These are phyloP conservation scores for Fimicolochytrium jonesii DNA, from an alignment of 192 early-diverging fungal species.

Conservation along the genomic window DNA sequence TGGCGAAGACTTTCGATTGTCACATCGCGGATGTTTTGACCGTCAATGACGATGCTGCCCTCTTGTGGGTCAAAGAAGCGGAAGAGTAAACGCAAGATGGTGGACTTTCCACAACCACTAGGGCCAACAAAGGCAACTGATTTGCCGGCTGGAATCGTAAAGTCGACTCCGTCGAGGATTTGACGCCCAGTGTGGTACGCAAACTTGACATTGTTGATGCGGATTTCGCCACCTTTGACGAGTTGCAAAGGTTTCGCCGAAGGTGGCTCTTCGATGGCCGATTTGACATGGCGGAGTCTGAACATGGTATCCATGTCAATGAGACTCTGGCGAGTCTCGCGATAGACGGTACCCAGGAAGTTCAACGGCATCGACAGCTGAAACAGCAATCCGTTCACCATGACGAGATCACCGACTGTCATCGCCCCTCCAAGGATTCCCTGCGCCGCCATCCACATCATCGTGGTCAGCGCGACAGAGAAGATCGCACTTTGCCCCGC, in stretches of 20 bases:
- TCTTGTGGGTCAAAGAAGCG: slow-evolving; percentile 86
- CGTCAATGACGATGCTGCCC: slow-evolving; percentile 82
- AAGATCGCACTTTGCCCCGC: slow-evolving; percentile 96
- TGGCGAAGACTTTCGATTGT: slow-evolving; percentile 74
- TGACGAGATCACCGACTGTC: slow-evolving; percentile 96
- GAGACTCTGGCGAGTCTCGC: slow-evolving; percentile 90
- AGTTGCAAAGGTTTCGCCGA: slow-evolving; percentile 34
- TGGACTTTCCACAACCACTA: slow-evolving; percentile 82
- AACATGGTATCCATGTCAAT: slow-evolving; percentile 99
- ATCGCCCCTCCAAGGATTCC: slow-evolving; percentile 74
- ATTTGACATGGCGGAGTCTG: slow-evolving; percentile 61
- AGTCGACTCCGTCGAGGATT: slow-evolving; percentile 60
- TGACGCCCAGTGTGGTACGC: slow-evolving; percentile 70
- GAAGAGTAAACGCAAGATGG: slow-evolving; percentile 75
- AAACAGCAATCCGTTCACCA: slow-evolving; percentile 98
- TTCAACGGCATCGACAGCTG: slow-evolving; percentile 96
- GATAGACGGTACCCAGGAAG: slow-evolving; percentile 96
- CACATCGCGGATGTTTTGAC: slow-evolving; percentile 75
- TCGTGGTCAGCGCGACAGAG: slow-evolving; percentile 80
- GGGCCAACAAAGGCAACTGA: slow-evolving; percentile 92
- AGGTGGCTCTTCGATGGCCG: slow-evolving; percentile 36
- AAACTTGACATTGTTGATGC: slow-evolving; percentile 85
- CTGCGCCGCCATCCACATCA: slow-evolving; percentile 96
- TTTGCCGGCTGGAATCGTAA: slow-evolving; percentile 80
- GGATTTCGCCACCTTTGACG: slow-evolving; percentile 60